A percentile compares a stretch with the other conserved stretches of the same genome.
phyloP scores from a whole-genome alignment of 805 yeast species.

The Kluyveromyces nonfermentans region DNA sequence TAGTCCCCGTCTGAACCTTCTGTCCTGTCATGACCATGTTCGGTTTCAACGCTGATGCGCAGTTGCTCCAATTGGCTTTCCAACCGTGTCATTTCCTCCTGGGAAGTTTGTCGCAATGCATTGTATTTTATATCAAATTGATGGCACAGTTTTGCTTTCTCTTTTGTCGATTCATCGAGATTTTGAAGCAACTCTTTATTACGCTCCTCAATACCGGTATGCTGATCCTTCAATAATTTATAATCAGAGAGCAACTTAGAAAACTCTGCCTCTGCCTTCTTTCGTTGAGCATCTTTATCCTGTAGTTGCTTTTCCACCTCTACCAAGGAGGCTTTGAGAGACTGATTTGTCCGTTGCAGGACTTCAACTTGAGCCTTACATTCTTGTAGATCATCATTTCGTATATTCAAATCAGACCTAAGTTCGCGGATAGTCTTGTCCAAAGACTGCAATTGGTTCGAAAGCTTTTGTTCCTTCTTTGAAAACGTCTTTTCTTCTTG shows the following conservation, averaged over 20 bases:
- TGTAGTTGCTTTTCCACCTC: slow-evolving; percentile 14
- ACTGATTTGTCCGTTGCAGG: slow-evolving; percentile 15
- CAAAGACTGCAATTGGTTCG: slow-evolving; percentile 56
- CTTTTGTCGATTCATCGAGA: slow-evolving; percentile 24
- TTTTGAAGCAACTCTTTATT: slow-evolving; percentile 1
- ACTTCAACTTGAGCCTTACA: slow-evolving; percentile 21
- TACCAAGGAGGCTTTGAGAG: slow-evolving; percentile 13
- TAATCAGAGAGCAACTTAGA: slow-evolving; percentile 15
- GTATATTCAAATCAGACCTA: slow-evolving; percentile 18
- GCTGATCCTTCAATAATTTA: slow-evolving; percentile 25
- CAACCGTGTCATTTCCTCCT: slow-evolving; percentile 43
- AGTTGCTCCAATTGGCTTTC: slow-evolving; percentile 65
- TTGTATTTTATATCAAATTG: slow-evolving; percentile 18
- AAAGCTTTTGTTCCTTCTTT: slow-evolving; percentile 57
- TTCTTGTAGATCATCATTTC: slow-evolving; percentile 21
- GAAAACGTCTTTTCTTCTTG: slow-evolving; percentile 72
- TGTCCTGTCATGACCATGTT: slow-evolving; percentile 14
- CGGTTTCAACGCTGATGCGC: slow-evolving; percentile 49
- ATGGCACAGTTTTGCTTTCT: slow-evolving; percentile 10
- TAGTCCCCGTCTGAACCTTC: slow-evolving; percentile 32
- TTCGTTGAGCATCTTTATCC: neutral
- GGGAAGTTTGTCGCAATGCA: slow-evolving; percentile 25
- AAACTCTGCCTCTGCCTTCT: slow-evolving; percentile 22
- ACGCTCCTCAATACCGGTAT: neutral
- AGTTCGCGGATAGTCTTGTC: slow-evolving; percentile 30